These are phyloP conservation scores for Serendipita sp. DNA, from an alignment of 768 basidiomycete genomes.

Conservation along the genomic window DNA sequence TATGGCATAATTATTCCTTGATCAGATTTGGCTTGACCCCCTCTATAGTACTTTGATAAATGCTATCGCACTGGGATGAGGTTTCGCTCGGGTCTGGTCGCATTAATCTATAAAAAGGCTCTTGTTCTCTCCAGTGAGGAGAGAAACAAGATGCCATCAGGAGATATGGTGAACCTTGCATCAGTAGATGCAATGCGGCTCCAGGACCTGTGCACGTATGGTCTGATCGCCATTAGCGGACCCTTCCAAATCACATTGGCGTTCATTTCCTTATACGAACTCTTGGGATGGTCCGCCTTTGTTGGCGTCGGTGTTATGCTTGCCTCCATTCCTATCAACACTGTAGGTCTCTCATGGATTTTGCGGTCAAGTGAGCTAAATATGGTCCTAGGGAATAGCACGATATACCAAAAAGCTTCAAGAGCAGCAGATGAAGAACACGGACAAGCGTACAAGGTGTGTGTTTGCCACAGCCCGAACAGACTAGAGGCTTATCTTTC, in stretches of 20 bases:
- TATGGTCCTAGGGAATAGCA: constrained; percentile 31
- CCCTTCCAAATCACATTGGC: constrained; percentile 81
- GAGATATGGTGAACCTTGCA: constrained; percentile 92
- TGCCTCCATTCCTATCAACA: constrained; percentile 62
- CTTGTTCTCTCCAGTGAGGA: constrained; percentile 78
- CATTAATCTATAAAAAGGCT: constrained; percentile 72
- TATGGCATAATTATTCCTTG: constrained; percentile 16
- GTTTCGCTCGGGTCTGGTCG: constrained; percentile 77
- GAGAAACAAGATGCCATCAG: constrained; percentile 53
- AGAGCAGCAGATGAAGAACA: constrained; percentile 82
- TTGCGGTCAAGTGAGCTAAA: constrained; percentile 13
- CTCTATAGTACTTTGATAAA: constrained; percentile 64
- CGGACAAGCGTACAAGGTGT: constrained; percentile 56
- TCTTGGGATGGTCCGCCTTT: constrained; percentile 85
- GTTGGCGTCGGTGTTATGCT: constrained; percentile 82
- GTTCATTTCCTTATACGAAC: constrained; percentile 74
- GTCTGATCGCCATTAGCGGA: constrained; percentile 70
- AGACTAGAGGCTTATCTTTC: background rate
- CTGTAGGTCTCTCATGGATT: constrained; percentile 17
- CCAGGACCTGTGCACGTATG: constrained; percentile 70
- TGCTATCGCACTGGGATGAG: constrained; percentile 83
- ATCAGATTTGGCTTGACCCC: background rate
- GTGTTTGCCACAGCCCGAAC: background rate
- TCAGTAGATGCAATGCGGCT: constrained; percentile 68
- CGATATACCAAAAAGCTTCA: constrained; percentile 58